Percentiles rank a stretch among this genome's conserved stretches.
These are phyloP conservation scores for Cyamopsis tetragonoloba DNA, from an alignment of 306 rosid genomes.

Conservation along the genomic window DNA sequence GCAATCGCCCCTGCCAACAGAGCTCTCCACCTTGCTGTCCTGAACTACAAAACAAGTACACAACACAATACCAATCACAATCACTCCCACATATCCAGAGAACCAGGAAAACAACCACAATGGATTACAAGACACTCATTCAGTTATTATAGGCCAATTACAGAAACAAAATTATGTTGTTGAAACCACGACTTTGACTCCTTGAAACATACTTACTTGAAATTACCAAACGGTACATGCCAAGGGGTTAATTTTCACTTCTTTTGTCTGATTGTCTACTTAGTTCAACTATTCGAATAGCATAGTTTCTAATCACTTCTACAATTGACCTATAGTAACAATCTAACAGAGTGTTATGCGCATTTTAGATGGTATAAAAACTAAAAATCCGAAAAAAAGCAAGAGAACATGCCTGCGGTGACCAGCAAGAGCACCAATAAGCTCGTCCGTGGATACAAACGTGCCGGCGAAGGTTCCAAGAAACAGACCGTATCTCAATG, in stretches of 20 bases:
- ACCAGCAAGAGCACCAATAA: slow-evolving; percentile 66
- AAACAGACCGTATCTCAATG: slow-evolving; percentile 85
- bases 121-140: not conserved
- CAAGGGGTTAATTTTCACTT: not conserved
- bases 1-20: slow-evolving; percentile 90
- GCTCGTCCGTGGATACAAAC: slow-evolving; percentile 80
- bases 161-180: not conserved
- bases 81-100: slow-evolving; percentile 3
- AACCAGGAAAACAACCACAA: not conserved
- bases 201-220: not conserved
- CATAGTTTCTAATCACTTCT: not conserved
- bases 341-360: not conserved
- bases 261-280: not conserved
- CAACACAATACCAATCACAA: slow-evolving; percentile 28
- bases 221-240: not conserved
- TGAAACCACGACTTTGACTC: not conserved
- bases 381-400: no score
- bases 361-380: no score
- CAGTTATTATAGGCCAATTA: no score
- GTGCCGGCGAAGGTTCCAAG: slow-evolving; percentile 93
- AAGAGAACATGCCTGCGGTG: slow-evolving; percentile 80
- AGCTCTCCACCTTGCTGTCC: slow-evolving; percentile 96
- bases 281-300: not conserved
- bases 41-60: slow-evolving; percentile 59
- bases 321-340: not conserved